A percentile compares a stretch with the other conserved stretches of the same genome.
Conservation (phyloP, 2,329 filamentous ascomycete genomes). For the Exophiala sp. region DNA sequence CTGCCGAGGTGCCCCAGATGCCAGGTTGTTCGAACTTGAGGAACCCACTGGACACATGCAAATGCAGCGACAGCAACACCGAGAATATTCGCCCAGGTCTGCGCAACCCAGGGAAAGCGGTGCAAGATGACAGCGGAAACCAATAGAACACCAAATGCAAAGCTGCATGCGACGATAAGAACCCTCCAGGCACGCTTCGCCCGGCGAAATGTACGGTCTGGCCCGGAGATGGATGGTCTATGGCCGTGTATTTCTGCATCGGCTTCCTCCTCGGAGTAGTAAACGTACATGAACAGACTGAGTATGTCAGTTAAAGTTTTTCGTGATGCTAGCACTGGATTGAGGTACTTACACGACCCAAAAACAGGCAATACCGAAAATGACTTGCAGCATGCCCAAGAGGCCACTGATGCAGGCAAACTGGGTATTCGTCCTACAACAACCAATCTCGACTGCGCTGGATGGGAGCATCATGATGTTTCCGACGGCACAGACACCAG, state of each 20-base stretch:
- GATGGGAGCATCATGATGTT: constrained; percentile 19
- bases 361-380: constrained; percentile 14
- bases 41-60: constrained; percentile 15
- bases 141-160: constrained; percentile 11
- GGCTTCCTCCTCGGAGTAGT: constrained; percentile 17
- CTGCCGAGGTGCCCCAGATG: constrained; percentile 13
- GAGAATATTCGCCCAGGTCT: constrained; percentile 13
- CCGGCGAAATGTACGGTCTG: constrained; percentile 15
- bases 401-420: constrained; percentile 15
- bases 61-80: constrained; percentile 15
- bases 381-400: constrained; percentile 14
- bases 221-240: constrained; percentile 9
- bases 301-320: not conserved
- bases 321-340: not conserved
- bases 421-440: constrained; percentile 13
- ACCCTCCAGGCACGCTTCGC: constrained; percentile 10
- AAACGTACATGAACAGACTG: constrained; percentile 17
- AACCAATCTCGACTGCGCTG: constrained; percentile 15
- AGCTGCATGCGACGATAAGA: constrained; percentile 13
- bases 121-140: constrained; percentile 14
- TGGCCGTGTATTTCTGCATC: constrained; percentile 10
- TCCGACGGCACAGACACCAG: constrained; percentile 15
- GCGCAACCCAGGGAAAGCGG: constrained; percentile 13
- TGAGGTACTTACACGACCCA: constrained; percentile 11
- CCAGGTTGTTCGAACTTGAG: constrained; percentile 15